Evolutionary conservation across 225 moss, liverwort and hornwort genomes (phyloP).

Genomic region (Anthoceros angustus): DNA sequence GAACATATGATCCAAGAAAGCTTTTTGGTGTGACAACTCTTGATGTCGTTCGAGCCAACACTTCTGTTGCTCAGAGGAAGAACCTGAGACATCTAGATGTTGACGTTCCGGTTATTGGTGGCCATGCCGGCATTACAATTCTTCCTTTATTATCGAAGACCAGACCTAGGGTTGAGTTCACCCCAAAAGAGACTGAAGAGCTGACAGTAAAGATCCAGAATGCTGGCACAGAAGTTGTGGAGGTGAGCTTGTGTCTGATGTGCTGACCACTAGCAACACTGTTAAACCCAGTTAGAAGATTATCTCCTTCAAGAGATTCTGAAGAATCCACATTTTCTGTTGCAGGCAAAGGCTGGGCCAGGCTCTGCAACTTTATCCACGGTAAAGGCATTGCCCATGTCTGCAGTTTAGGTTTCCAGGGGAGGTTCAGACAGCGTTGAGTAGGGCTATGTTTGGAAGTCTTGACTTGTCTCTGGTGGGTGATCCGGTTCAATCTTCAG

Average conservation of each 20-base stretch:
- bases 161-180: constrained; percentile 43
- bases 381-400: constrained; percentile 19
- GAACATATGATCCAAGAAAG: constrained; percentile 66
- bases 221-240: constrained; percentile 71
- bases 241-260: constrained; percentile 4
- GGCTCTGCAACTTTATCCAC: constrained; percentile 79
- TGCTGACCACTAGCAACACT: no score
- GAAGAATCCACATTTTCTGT: not conserved
- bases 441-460: not conserved
- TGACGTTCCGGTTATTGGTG: constrained; percentile 87
- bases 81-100: constrained; percentile 29
- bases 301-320: not conserved
- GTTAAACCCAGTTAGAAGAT: not conserved
- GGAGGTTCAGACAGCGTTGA: not conserved
- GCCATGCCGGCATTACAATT: constrained; percentile 89
- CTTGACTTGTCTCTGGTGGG: not conserved
- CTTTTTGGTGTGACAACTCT: constrained; percentile 90
- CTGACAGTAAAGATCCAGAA: constrained; percentile 62
- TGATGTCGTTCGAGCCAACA: constrained; percentile 95
- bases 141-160: constrained; percentile 87
- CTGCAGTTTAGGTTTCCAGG: not conserved
- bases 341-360: constrained; percentile 52
- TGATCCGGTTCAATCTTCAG: constrained; percentile 21
- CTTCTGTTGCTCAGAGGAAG: constrained; percentile 66
- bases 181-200: constrained; percentile 45